Conservation (phyloP, 2,329 filamentous ascomycete genomes). For the Akanthomyces muscarius region DNA sequence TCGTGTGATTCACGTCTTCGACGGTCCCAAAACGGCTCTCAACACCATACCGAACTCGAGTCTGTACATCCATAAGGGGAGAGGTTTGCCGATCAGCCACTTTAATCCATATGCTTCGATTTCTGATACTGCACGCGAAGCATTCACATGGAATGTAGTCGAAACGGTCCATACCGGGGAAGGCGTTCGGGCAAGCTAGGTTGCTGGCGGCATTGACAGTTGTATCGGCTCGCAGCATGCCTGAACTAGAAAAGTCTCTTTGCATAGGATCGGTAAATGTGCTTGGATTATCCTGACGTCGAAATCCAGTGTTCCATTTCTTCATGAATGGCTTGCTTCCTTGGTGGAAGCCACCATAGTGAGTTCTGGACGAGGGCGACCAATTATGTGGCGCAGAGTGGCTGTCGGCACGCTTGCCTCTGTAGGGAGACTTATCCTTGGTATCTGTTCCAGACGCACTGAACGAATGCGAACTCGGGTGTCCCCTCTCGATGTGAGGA, state of each 20-base stretch:
- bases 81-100: constrained; percentile 22
- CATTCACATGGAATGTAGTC: constrained; percentile 31
- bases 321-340: background rate
- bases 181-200: constrained; percentile 3
- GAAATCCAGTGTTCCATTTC: background rate
- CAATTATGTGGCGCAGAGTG: background rate
- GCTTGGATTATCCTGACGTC: background rate
- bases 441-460: background rate
- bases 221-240: background rate
- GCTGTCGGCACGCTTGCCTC: background rate
- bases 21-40: constrained; percentile 28
- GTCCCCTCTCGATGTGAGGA: background rate
- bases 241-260: background rate
- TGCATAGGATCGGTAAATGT: background rate
- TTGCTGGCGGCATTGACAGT: background rate
- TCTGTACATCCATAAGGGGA: constrained; percentile 23
- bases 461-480: too few relatives aligned
- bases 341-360: background rate
- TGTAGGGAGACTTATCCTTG: background rate
- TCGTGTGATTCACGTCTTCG: constrained; percentile 25
- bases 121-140: constrained; percentile 26
- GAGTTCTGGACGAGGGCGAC: background rate
- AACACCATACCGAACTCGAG: constrained; percentile 30
- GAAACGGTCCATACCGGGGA: background rate
- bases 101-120: constrained; percentile 30